These are phyloP conservation scores for Beverwykella pulmonaria DNA, from an alignment of 495 filamentous ascomycete genomes.

Conservation along the genomic window DNA sequence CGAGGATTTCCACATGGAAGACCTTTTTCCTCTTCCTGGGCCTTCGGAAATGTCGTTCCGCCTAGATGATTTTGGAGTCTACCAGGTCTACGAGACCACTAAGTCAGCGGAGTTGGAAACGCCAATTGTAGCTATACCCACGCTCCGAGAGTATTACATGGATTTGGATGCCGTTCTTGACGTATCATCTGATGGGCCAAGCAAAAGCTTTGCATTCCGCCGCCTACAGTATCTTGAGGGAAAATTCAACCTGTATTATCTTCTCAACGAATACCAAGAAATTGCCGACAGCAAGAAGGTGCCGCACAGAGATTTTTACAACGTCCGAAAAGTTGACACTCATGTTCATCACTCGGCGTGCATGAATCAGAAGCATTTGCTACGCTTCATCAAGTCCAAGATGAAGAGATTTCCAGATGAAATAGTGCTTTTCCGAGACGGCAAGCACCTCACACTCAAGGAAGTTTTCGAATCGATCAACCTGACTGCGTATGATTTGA, in stretches of 20 bases:
- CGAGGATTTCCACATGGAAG: slow-evolving; percentile 82
- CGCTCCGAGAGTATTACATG: slow-evolving; percentile 89
- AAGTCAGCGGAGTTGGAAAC: slow-evolving; percentile 60
- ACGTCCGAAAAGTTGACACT: slow-evolving; percentile 97
- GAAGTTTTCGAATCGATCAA: slow-evolving; percentile 98
- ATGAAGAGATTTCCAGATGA: slow-evolving; percentile 98
- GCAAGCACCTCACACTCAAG: slow-evolving; percentile 83
- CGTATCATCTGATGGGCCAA: slow-evolving; percentile 89
- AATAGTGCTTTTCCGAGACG: slow-evolving; percentile 89
- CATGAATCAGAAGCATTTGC: slow-evolving; percentile 98
- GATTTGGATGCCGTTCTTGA: slow-evolving; percentile 85
- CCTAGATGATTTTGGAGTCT: slow-evolving; percentile 82
- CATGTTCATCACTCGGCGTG: slow-evolving; percentile 99
- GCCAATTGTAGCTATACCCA: slow-evolving; percentile 80
- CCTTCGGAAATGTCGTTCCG: slow-evolving; percentile 70
- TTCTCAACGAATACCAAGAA: slow-evolving; percentile 96
- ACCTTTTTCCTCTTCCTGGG: slow-evolving; percentile 71
- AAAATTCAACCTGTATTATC: slow-evolving; percentile 89
- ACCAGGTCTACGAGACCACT: slow-evolving; percentile 80
- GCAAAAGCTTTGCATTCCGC: slow-evolving; percentile 94
- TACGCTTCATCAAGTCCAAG: slow-evolving; percentile 98
- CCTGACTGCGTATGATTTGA: slow-evolving; percentile 93
- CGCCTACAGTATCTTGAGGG: slow-evolving; percentile 93
- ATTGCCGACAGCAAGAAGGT: slow-evolving; percentile 97
- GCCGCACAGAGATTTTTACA: slow-evolving; percentile 97